A percentile compares a stretch with the other conserved stretches of the same genome.
phyloP scores from a whole-genome alignment of 1,139 yeast genomes.

The Yamadazyma oceani region DNA sequence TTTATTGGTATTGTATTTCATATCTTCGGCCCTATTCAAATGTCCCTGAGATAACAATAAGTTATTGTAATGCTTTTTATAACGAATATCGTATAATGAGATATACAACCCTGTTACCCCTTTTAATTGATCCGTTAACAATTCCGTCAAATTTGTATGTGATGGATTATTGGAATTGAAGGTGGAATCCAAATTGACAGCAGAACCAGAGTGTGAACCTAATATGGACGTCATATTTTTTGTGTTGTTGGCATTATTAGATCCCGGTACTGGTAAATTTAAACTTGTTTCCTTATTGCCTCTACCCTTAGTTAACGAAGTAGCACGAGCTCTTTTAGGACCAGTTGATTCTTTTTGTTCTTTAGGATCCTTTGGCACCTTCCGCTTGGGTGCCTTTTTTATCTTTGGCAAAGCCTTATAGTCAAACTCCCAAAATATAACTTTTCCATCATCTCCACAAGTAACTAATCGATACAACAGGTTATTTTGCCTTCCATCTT shows the following conservation, averaged over 20 bases:
- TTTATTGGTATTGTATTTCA: conserved; percentile 12
- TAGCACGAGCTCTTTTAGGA: background rate
- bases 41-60: conserved; percentile 10
- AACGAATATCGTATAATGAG: conserved; percentile 36
- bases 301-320: background rate
- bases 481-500: conserved; percentile 19
- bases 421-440: conserved; percentile 73
- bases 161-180: conserved; percentile 7
- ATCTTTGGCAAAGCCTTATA: conserved; percentile 58
- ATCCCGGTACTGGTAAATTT: conserved; percentile 8
- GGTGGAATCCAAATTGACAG: background rate
- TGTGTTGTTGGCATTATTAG: conserved; percentile 3
- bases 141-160: conserved; percentile 20
- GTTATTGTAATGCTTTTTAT: conserved; percentile 27
- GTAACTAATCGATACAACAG: conserved; percentile 58
- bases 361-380: conserved; percentile 3
- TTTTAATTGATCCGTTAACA: conserved; percentile 14
- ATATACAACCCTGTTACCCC: conserved; percentile 32
- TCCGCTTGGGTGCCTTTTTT: conserved; percentile 20
- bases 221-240: conserved; percentile 1
- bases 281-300: conserved; percentile 14
- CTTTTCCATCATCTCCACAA: conserved; percentile 70
- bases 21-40: conserved; percentile 8
- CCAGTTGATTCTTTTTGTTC: conserved; percentile 1
- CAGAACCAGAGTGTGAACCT: background rate